Conservation (phyloP, 2,329 filamentous ascomycete genomes). For the Trichophaea hybrida region DNA sequence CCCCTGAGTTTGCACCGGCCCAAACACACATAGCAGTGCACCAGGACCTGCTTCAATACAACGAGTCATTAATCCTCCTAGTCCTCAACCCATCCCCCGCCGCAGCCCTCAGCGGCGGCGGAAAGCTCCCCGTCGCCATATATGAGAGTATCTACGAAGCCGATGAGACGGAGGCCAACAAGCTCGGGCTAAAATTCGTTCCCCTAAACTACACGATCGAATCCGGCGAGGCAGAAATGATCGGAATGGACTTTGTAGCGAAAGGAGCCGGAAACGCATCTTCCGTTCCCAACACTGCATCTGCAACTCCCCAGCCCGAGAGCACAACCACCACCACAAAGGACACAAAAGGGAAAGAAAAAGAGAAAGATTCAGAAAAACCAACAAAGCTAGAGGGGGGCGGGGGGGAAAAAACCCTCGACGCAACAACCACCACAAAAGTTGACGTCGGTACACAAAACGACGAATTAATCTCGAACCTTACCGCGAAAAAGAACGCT, state of each 20-base stretch:
- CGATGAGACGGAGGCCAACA: slow-evolving; percentile 45
- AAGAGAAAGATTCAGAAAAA: slow-evolving; percentile 21
- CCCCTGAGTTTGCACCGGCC: slow-evolving; percentile 54
- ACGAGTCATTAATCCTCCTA: slow-evolving; percentile 76
- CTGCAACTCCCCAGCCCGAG: background rate
- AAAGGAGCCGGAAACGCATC: slow-evolving; percentile 39
- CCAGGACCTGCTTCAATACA: slow-evolving; percentile 55
- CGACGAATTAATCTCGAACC: slow-evolving; percentile 50
- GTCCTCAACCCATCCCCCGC: slow-evolving; percentile 62
- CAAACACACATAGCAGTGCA: slow-evolving; percentile 57
- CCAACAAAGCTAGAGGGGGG: slow-evolving; percentile 20
- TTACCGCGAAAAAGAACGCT: slow-evolving; percentile 81
- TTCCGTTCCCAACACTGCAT: slow-evolving; percentile 1
- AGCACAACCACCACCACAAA: slow-evolving; percentile 28
- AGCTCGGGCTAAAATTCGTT: slow-evolving; percentile 57
- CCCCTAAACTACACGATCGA: slow-evolving; percentile 79
- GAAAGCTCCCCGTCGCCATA: slow-evolving; percentile 75
- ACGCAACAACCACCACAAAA: background rate
- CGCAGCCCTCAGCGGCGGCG: slow-evolving; percentile 36
- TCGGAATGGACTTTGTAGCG: slow-evolving; percentile 85
- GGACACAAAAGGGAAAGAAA: slow-evolving; percentile 34
- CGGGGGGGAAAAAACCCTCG: background rate
- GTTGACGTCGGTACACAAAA: slow-evolving; percentile 42
- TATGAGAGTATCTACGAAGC: slow-evolving; percentile 74
- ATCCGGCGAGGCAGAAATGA: slow-evolving; percentile 94